Evolutionary conservation across 2,329 filamentous ascomycete genomes (phyloP).

Genomic region (Dactylella cylindrospora): DNA sequence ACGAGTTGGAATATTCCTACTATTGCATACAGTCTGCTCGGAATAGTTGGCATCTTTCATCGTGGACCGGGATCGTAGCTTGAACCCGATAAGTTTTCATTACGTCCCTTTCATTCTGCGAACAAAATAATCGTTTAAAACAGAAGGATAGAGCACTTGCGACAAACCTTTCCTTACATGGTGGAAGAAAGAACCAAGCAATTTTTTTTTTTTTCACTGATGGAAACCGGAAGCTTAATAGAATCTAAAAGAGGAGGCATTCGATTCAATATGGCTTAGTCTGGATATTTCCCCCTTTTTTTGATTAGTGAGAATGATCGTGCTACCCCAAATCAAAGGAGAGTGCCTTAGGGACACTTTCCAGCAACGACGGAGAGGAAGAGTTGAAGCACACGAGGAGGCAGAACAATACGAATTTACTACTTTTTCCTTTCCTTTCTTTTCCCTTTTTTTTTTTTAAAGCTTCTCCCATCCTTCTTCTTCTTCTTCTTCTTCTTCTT

Average conservation of each 20-base stretch:
- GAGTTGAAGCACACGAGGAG: too few species aligned
- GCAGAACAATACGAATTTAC: background rate
- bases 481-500: background rate
- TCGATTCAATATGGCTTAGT: too few species aligned
- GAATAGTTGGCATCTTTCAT: background rate
- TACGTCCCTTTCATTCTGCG: conserved; percentile 9
- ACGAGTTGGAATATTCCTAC: background rate
- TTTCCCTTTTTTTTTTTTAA: background rate
- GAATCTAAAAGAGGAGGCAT: background rate
- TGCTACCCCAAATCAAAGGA: too few species aligned
- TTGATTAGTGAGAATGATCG: too few species aligned
- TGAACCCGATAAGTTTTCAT: too few species aligned
- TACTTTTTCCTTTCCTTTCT: background rate
- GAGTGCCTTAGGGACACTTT: too few species aligned
- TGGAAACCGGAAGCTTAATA: background rate
- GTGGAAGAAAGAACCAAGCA: too few species aligned
- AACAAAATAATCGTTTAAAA: too few species aligned
- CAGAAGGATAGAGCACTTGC: conserved; percentile 17
- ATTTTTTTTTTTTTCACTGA: too few species aligned
- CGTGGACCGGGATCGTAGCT: too few species aligned
- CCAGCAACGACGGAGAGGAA: too few species aligned
- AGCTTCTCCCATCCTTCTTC: background rate
- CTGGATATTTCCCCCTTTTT: too few species aligned
- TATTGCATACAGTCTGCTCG: background rate
- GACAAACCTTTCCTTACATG: conserved; percentile 21